Percentiles rank a stretch among this genome's conserved stretches.
Evolutionary conservation across 192 early-diverging fungal genomes (phyloP).

Genomic region (Rhizoclosmatium sp.): DNA sequence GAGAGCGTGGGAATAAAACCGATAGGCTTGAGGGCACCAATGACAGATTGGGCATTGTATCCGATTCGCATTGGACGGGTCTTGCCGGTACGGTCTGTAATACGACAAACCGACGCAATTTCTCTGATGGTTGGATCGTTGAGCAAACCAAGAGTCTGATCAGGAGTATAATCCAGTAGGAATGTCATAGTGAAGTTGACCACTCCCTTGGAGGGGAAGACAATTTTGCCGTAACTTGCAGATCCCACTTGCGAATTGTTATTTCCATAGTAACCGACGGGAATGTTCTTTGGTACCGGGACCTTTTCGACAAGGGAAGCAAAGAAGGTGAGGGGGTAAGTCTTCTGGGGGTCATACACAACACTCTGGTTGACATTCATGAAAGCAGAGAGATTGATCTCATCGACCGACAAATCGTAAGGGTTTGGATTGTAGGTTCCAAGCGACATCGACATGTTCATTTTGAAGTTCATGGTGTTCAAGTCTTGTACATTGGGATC

Average conservation of each 20-base stretch:
- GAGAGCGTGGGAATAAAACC: conserved; percentile 12
- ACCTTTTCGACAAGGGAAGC: not conserved
- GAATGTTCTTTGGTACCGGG: not conserved
- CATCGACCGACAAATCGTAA: conserved; percentile 33
- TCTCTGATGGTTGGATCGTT: conserved; percentile 30
- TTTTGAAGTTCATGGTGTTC: conserved; percentile 23
- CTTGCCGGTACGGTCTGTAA: conserved; percentile 7
- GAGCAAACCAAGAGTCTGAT: conserved; percentile 24
- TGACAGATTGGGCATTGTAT: conserved; percentile 13
- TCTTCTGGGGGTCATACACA: conserved; percentile 9
- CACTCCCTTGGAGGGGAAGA: conserved; percentile 19
- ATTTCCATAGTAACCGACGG: not conserved
- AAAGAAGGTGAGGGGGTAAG: not conserved
- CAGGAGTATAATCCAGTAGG: conserved; percentile 31
- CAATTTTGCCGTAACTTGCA: not conserved
- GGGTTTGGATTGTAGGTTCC: conserved; percentile 34
- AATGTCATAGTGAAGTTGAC: conserved; percentile 39
- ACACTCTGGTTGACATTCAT: conserved; percentile 21
- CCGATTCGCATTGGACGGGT: conserved; percentile 14
- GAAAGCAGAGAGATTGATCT: conserved; percentile 17
- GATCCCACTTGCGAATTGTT: conserved; percentile 22
- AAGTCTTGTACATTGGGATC: not conserved
- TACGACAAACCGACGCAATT: conserved; percentile 22
- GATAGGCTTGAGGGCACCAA: conserved; percentile 3
- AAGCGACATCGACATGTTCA: conserved; percentile 35